Evolutionary conservation across 495 filamentous ascomycete species (phyloP), one percentile per base, ranked within the genome.

Genomic region (Tuber calosporum): DNA sequence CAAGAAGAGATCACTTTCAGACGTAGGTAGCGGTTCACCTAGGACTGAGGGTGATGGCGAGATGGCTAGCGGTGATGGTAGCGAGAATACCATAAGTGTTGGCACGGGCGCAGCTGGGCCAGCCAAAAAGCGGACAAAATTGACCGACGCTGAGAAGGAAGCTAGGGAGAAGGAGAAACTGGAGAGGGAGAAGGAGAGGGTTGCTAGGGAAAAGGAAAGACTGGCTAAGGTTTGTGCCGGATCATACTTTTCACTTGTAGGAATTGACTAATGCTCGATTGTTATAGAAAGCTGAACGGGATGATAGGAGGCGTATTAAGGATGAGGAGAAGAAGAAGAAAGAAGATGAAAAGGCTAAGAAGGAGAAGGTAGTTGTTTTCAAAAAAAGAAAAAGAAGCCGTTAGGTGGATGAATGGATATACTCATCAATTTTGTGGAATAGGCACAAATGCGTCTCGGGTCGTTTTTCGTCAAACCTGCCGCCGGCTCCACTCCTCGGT

Each of bases 261-360:
- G 83, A 84, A 81, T 82, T 38, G 81, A 83, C 79, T 85, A 86
- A 79, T 81, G 67, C n/a, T 67, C 67, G 19, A 83, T 81, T 76
- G 77, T 71, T 72, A 73, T 82, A 83, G 74, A 82, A 82, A 77
- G 83, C 83, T 34, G 85, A 84, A 72, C 77, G 74, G 36, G 85
- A 86, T 69, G 84, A 84, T 58, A 85, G 86, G 79, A 86, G 84
- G 79, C 83, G 83, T 66, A 75, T 79, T 34, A 81, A 86, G 75
- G 85, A 87, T 62, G 84, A 88, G 70, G 85, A 90, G 74, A 90
- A 88, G 80, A 85, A 80, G 75, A 87, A 84, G 71, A 87, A 84
- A 73, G 87, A 89, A 37, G 87, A 89, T 70, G 87, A 88, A 67
- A 88, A 87, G 75, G 82, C 84, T 74, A 93, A 91, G 82, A 93